Conservation (phyloP, 495 filamentous ascomycete genomes). For the Hypomontagnella submonticulosa region DNA sequence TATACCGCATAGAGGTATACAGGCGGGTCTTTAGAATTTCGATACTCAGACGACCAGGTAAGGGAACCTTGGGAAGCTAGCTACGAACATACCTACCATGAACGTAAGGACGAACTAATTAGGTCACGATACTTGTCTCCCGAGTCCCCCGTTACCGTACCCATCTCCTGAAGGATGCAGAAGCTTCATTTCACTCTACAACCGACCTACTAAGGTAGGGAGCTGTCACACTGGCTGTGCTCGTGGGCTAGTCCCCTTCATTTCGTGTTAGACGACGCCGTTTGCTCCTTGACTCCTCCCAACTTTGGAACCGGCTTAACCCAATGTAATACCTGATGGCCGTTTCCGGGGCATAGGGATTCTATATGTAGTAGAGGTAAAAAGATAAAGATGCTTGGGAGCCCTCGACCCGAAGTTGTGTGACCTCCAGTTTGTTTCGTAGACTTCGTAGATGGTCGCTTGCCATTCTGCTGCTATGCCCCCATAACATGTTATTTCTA, state of each 20-base stretch:
- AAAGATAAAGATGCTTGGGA: slow-evolving; percentile 14
- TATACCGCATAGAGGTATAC: too few relatives aligned
- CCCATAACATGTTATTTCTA: too few relatives aligned
- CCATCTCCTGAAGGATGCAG: slow-evolving; percentile 25
- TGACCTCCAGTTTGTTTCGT: slow-evolving; percentile 5
- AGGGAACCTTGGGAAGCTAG: slow-evolving; percentile 1
- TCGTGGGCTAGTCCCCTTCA: slow-evolving; percentile 12
- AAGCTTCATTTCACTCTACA: slow-evolving; percentile 26
- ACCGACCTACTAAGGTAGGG: slow-evolving; percentile 4
- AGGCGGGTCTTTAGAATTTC: too few relatives aligned
- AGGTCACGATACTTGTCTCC: slow-evolving; percentile 10
- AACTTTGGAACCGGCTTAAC: neutral
- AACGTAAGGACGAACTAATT: slow-evolving; percentile 1
- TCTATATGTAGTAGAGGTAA: neutral
- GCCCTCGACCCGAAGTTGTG: slow-evolving; percentile 1
- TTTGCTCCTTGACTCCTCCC: slow-evolving; percentile 16
- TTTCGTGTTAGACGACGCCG: slow-evolving; percentile 7
- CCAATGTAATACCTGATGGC: neutral
- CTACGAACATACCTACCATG: too few relatives aligned
- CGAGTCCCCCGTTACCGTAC: slow-evolving; percentile 1
- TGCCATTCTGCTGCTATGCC: too few relatives aligned
- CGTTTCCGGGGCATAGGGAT: slow-evolving; percentile 10
- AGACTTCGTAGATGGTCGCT: too few relatives aligned
- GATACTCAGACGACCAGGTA: neutral
- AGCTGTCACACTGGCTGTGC: slow-evolving; percentile 12